These are phyloP conservation scores for Agrocybe praecox DNA, from an alignment of 768 basidiomycete species.

Conservation along the genomic window DNA sequence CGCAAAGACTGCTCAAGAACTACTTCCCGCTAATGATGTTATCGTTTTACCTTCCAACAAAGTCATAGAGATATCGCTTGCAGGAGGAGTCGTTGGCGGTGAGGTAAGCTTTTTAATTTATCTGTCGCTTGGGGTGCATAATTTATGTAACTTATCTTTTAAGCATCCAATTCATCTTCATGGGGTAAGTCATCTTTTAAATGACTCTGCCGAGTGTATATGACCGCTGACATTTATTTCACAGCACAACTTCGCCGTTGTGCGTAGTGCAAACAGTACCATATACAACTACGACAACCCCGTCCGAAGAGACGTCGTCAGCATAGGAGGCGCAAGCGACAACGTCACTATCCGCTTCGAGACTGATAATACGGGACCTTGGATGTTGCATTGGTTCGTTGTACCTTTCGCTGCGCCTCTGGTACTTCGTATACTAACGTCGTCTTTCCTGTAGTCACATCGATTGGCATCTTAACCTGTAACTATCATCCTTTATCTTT, in stretches of 20 bases:
- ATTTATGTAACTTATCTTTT: not conserved
- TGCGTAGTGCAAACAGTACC: slow-evolving; percentile 39
- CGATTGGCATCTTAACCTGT: not conserved
- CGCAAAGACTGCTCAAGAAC: slow-evolving; percentile 28
- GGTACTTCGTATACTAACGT: not conserved
- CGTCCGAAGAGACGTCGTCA: slow-evolving; percentile 39
- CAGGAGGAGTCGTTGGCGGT: slow-evolving; percentile 35
- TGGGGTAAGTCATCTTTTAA: slow-evolving; percentile 27
- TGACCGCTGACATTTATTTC: not conserved
- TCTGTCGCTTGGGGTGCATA: not conserved
- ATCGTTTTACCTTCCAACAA: slow-evolving; percentile 43
- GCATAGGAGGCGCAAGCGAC: slow-evolving; percentile 29
- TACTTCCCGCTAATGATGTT: slow-evolving; percentile 41
- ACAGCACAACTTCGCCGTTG: slow-evolving; percentile 38
- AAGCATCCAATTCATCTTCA: slow-evolving; percentile 47
- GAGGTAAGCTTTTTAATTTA: slow-evolving; percentile 28
- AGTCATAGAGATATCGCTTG: slow-evolving; percentile 48
- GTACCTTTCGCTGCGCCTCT: not conserved
- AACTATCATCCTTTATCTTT: not conserved
- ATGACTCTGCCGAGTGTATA: not conserved
- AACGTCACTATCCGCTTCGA: slow-evolving; percentile 56
- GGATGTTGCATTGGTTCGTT: slow-evolving; percentile 37
- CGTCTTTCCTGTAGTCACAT: not conserved
- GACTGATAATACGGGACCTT: slow-evolving; percentile 68
- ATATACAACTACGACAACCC: slow-evolving; percentile 51